phyloP scores from a whole-genome alignment of 148 eudicot species.

The Amaranthus cruentus region DNA sequence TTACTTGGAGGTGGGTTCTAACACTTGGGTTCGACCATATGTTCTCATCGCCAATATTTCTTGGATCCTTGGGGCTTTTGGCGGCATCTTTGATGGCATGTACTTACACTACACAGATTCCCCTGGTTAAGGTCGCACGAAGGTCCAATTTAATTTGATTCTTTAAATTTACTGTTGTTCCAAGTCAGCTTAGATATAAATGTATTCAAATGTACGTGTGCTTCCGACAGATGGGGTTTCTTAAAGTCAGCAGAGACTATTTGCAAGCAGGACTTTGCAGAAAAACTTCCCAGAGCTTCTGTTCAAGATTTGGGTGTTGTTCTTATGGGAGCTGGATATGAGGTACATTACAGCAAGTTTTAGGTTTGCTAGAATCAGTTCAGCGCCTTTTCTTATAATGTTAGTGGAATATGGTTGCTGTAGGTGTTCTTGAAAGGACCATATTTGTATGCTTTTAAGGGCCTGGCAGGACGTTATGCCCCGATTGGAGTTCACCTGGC shows the following conservation, averaged over 20 bases:
- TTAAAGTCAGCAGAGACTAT: conserved; percentile 61
- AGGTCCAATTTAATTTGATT: conserved; percentile 44
- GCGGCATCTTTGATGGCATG: conserved; percentile 95
- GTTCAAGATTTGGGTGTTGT: conserved; percentile 83
- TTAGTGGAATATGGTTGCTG: conserved; percentile 14
- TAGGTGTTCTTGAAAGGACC: conserved; percentile 93
- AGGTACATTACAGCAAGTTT: conserved; percentile 38
- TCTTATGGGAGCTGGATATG: conserved; percentile 91
- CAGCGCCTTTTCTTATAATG: not conserved
- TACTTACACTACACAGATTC: conserved; percentile 94
- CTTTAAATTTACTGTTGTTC: not conserved
- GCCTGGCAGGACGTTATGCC: conserved; percentile 89
- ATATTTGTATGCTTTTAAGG: conserved; percentile 85
- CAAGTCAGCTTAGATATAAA: not conserved
- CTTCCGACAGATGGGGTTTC: conserved; percentile 70
- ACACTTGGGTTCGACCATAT: conserved; percentile 87
- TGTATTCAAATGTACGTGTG: conserved; percentile 9
- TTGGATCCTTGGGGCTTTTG: conserved; percentile 55
- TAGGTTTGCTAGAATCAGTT: conserved; percentile 4
- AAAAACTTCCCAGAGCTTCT: conserved; percentile 71
- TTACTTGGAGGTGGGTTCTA: conserved; percentile 87
- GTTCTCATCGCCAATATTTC: conserved; percentile 91
- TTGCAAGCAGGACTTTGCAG: conserved; percentile 76
- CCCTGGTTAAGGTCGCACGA: conserved; percentile 91
- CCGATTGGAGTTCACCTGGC: conserved; percentile 96